Percentiles rank a stretch among this genome's conserved stretches.
Evolutionary conservation across 2,329 filamentous ascomycete species (phyloP).

Genomic region (Aspergillus caelatus): DNA sequence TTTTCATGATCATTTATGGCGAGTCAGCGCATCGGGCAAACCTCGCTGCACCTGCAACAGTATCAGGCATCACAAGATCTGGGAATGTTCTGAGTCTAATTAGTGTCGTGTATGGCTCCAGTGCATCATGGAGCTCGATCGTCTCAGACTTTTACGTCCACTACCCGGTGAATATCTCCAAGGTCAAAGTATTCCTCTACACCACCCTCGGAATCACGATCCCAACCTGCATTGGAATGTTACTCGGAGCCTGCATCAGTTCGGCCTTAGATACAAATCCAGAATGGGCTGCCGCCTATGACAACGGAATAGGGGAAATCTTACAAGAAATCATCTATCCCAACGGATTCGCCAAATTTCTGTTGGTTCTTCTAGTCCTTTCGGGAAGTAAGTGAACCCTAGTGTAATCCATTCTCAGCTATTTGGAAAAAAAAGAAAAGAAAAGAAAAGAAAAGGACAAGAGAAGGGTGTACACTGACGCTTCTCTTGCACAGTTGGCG

Average conservation of each 20-base stretch:
- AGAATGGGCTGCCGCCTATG: constrained; percentile 37
- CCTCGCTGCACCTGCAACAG: constrained; percentile 36
- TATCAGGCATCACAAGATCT: constrained; percentile 41
- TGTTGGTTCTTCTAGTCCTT: constrained; percentile 39
- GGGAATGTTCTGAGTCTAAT: constrained; percentile 49
- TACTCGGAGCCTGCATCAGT: constrained; percentile 48
- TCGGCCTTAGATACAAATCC: constrained; percentile 46
- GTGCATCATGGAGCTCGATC: constrained; percentile 54
- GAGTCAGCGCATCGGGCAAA: constrained; percentile 49
- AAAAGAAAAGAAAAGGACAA: not conserved
- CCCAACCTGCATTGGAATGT: constrained; percentile 55
- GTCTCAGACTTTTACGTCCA: constrained; percentile 51
- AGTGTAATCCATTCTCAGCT: not conserved
- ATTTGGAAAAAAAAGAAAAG: too few relatives aligned
- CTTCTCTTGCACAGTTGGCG: constrained; percentile 36
- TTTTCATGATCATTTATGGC: constrained; percentile 54
- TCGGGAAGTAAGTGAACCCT: constrained; percentile 30
- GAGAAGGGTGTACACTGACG: constrained; percentile 2
- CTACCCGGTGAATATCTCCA: constrained; percentile 51
- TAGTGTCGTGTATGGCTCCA: constrained; percentile 52
- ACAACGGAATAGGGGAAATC: constrained; percentile 49
- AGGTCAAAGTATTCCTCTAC: constrained; percentile 52
- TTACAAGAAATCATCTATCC: constrained; percentile 51
- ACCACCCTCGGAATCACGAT: constrained; percentile 53
- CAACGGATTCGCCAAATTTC: constrained; percentile 50